phyloP scores from a whole-genome alignment of 139 green algal species.

The Volvox africanus region DNA sequence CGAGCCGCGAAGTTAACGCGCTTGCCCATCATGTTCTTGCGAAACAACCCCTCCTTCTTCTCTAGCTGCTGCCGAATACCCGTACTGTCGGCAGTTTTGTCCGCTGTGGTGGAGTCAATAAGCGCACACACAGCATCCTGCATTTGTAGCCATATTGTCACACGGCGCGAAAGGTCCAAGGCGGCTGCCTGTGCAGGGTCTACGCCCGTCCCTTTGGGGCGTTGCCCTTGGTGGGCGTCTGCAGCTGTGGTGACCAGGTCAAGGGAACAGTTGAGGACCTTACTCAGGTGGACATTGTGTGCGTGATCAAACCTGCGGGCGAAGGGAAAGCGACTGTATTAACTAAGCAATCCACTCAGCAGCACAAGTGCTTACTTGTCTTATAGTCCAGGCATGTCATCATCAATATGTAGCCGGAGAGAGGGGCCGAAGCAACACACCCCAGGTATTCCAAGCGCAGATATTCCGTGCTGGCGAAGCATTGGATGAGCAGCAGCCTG shows the following conservation, averaged over 20 bases:
- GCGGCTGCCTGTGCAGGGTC: conserved; percentile 15
- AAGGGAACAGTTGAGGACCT: conserved; percentile 86
- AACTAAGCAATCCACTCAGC: no score
- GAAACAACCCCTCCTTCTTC: conserved; percentile 97
- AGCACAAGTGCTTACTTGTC: no score
- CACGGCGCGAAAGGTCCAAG: conserved; percentile 59
- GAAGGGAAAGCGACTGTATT: neutral
- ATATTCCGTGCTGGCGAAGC: no score
- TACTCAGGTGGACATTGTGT: conserved; percentile 86
- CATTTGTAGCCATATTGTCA: conserved; percentile 84
- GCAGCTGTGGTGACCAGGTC: conserved; percentile 66
- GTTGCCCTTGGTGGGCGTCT: conserved; percentile 11
- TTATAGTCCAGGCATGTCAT: no score
- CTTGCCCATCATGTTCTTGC: conserved; percentile 99
- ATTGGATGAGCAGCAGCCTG: no score
- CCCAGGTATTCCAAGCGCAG: no score
- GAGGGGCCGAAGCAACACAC: no score
- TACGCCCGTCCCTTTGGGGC: neutral
- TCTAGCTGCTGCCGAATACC: conserved; percentile 91
- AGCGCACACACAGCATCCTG: conserved; percentile 90
- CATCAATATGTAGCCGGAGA: no score
- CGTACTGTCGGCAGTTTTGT: conserved; percentile 9
- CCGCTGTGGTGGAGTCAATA: conserved; percentile 85
- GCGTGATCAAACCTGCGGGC: conserved; percentile 90
- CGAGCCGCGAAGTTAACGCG: conserved; percentile 97